These are phyloP conservation scores for Scalesia atractyloides DNA, from an alignment of 129 eudicot species.

Conservation along the genomic window DNA sequence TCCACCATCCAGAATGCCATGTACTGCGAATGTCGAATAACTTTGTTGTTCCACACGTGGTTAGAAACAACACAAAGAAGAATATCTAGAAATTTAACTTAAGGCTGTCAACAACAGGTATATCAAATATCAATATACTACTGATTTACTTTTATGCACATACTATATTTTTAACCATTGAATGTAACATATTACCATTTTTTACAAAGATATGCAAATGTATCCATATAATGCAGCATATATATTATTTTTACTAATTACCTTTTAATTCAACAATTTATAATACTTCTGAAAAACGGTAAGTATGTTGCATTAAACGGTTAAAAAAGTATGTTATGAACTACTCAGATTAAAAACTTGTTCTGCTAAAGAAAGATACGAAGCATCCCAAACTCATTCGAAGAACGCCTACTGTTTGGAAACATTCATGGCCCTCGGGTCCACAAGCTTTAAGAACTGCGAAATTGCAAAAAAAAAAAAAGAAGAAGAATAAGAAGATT, in stretches of 20 bases:
- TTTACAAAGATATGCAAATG: conserved; percentile 2
- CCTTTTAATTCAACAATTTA: not conserved
- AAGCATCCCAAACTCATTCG: conserved; percentile 95
- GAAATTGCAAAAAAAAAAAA: conserved; percentile 7
- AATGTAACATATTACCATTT: not conserved
- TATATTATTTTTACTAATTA: not conserved
- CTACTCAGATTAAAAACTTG: not conserved
- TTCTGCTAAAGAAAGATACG: conserved; percentile 54
- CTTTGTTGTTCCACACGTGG: conserved; percentile 68
- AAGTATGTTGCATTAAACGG: not conserved
- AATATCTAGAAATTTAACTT: conserved; percentile 60
- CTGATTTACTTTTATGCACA: not conserved
- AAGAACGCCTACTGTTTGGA: conserved; percentile 88
- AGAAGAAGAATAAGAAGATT: not conserved
- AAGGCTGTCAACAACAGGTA: conserved; percentile 39
- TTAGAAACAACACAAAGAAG: conserved; percentile 73
- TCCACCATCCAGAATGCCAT: conserved; percentile 97
- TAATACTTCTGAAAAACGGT: not conserved
- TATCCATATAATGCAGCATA: not conserved
- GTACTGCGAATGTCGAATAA: conserved; percentile 50
- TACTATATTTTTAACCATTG: not conserved
- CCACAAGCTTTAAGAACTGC: conserved; percentile 82
- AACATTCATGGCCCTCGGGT: conserved; percentile 56
- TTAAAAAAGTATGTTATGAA: not conserved
- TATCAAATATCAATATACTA: not conserved